A percentile compares a stretch with the other conserved stretches of the same genome.
phyloP scores from a whole-genome alignment of 768 basidiomycete genomes.

The Amanita brunnescens region DNA sequence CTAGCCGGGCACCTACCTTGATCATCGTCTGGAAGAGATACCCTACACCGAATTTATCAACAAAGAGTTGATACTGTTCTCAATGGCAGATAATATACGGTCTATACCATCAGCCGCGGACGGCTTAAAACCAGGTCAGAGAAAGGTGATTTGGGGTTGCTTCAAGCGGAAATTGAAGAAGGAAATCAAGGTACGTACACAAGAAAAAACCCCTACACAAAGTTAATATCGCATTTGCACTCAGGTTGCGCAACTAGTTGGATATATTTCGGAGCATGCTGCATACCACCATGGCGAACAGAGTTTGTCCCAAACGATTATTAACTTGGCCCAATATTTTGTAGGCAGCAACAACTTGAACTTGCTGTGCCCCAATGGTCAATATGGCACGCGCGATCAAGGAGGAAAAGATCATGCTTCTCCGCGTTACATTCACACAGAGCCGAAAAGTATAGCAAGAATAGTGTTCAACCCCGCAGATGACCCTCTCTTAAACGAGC shows the following conservation, averaged over 20 bases:
- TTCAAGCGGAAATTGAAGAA: conserved; percentile 91
- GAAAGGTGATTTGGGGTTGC: conserved; percentile 93
- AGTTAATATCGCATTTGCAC: not conserved
- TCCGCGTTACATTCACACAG: conserved; percentile 92
- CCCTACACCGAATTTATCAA: conserved; percentile 94
- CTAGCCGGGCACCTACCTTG: conserved; percentile 88
- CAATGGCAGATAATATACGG: conserved; percentile 98
- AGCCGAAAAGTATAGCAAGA: conserved; percentile 65
- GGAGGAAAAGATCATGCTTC: conserved; percentile 97
- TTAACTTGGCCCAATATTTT: conserved; percentile 88
- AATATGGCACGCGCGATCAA: conserved; percentile 88
- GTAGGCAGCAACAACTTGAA: conserved; percentile 97
- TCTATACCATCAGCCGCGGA: conserved; percentile 94
- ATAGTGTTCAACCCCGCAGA: conserved; percentile 75
- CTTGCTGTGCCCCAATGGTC: conserved; percentile 79
- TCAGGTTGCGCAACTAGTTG: conserved; percentile 89
- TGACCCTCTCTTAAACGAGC: conserved; percentile 74
- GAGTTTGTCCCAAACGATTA: conserved; percentile 80
- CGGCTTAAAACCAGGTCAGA: conserved; percentile 94
- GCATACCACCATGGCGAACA: conserved; percentile 96
- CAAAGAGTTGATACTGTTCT: conserved; percentile 95
- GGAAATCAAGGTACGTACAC: conserved; percentile 68
- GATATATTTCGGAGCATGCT: conserved; percentile 90
- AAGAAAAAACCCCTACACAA: not conserved
- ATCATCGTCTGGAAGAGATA: conserved; percentile 82